These are phyloP conservation scores for Gentiana straminea DNA, from an alignment of 257 asterid species.

Conservation along the genomic window DNA sequence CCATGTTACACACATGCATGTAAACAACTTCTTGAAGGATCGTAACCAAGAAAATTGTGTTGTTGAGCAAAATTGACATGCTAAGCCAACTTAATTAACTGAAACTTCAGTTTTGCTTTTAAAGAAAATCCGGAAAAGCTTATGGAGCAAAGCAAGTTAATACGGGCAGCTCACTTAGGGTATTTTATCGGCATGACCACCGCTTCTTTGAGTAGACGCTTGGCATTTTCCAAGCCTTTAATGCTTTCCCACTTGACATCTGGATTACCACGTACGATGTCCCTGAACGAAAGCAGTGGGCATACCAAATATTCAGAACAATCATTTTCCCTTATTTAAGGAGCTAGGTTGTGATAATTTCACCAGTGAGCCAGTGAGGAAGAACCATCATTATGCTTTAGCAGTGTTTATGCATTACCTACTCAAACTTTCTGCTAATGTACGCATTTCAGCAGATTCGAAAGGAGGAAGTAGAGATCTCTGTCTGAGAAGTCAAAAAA, in stretches of 20 bases:
- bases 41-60: too few relatives aligned
- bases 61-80: too few relatives aligned
- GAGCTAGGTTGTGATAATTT: too few relatives aligned
- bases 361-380: too few relatives aligned
- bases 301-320: slow-evolving; percentile 1
- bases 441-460: slow-evolving; percentile 92
- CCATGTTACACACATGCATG: too few relatives aligned
- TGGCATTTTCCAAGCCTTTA: slow-evolving; percentile 89
- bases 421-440: slow-evolving; percentile 80
- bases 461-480: slow-evolving; percentile 79
- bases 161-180: slow-evolving; percentile 45
- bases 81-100: too few relatives aligned
- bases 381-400: too few relatives aligned
- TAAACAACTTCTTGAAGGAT: too few relatives aligned
- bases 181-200: slow-evolving; percentile 98
- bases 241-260: slow-evolving; percentile 87
- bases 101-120: too few relatives aligned
- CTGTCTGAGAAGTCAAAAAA: slow-evolving; percentile 39
- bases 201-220: slow-evolving; percentile 83
- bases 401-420: slow-evolving; percentile 34
- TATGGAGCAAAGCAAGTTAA: too few relatives aligned
- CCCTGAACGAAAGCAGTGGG: slow-evolving; percentile 40
- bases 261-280: slow-evolving; percentile 86
- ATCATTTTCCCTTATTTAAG: too few relatives aligned
- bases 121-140: too few relatives aligned